Percentiles rank a stretch among this genome's conserved stretches.
These are phyloP conservation scores for Salix purpurea DNA, from an alignment of 345 rosid species.

Conservation along the genomic window DNA sequence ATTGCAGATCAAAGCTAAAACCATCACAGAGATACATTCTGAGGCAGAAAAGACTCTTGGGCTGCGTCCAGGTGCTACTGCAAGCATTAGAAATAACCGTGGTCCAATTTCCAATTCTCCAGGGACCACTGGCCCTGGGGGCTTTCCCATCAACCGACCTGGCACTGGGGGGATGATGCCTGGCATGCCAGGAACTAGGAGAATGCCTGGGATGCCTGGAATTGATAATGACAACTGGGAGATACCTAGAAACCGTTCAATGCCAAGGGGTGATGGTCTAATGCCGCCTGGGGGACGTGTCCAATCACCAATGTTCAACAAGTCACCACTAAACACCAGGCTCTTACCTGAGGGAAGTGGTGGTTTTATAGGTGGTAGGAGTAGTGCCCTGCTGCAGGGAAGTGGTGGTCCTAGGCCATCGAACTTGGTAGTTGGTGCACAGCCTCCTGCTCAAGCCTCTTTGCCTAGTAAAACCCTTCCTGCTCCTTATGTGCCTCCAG, in stretches of 20 bases:
- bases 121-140: conserved; percentile 49
- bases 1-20: conserved; percentile 84
- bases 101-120: conserved; percentile 43
- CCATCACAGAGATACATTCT: conserved; percentile 83
- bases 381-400: conserved; percentile 79
- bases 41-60: conserved; percentile 91
- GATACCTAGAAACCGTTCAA: conserved; percentile 54
- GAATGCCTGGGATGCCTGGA: conserved; percentile 97
- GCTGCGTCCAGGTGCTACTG: conserved; percentile 86
- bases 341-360: conserved; percentile 76
- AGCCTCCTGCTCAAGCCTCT: conserved; percentile 28
- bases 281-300: conserved; percentile 41
- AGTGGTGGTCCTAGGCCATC: conserved; percentile 30
- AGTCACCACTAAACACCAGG: conserved; percentile 55
- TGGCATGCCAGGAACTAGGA: conserved; percentile 89
- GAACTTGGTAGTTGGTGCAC: conserved; percentile 18
- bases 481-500: conserved; percentile 23
- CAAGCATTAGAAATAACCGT: conserved; percentile 67
- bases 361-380: conserved; percentile 58
- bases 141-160: conserved; percentile 65
- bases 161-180: conserved; percentile 98
- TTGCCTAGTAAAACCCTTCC: conserved; percentile 25
- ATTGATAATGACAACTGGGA: conserved; percentile 82
- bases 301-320: conserved; percentile 42
- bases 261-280: conserved; percentile 73